Evolutionary conservation across 2,329 filamentous ascomycete species (phyloP).

Genomic region (Mariannaea sp.): DNA sequence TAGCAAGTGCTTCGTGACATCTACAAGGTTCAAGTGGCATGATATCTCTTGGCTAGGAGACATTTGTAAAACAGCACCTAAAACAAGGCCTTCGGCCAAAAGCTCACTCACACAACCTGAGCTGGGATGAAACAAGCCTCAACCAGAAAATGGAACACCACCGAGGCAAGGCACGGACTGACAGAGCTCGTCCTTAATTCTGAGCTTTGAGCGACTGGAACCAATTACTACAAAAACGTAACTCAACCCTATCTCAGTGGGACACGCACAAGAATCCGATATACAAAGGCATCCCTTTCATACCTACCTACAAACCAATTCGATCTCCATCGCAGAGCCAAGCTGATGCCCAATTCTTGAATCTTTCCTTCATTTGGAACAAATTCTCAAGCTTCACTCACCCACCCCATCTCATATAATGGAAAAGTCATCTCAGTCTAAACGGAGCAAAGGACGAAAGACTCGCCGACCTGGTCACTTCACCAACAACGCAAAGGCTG

Average conservation of each 20-base stretch:
- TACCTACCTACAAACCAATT: background rate
- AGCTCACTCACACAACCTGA: background rate
- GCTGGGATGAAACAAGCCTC: background rate
- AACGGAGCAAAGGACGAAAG: constrained; percentile 5
- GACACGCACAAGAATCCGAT: background rate
- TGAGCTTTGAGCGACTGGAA: background rate
- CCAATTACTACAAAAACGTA: background rate
- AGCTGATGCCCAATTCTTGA: too few relatives aligned
- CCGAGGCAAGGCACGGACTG: background rate
- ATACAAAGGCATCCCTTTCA: background rate
- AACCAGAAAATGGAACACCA: background rate
- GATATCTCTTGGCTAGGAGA: too few relatives aligned
- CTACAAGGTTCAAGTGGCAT: too few relatives aligned
- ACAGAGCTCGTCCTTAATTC: background rate
- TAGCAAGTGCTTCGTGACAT: too few relatives aligned
- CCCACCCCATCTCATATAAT: background rate
- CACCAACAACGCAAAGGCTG: background rate
- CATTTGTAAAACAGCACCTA: too few relatives aligned
- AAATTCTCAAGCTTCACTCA: too few relatives aligned
- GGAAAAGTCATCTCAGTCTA: background rate
- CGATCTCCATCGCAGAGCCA: background rate
- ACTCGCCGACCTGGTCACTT: constrained; percentile 3
- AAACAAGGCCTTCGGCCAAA: too few relatives aligned
- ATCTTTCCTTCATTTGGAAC: too few relatives aligned
- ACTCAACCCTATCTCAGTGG: background rate